phyloP scores from a whole-genome alignment of 83 land plant genomes.

The Picea abies region DNA sequence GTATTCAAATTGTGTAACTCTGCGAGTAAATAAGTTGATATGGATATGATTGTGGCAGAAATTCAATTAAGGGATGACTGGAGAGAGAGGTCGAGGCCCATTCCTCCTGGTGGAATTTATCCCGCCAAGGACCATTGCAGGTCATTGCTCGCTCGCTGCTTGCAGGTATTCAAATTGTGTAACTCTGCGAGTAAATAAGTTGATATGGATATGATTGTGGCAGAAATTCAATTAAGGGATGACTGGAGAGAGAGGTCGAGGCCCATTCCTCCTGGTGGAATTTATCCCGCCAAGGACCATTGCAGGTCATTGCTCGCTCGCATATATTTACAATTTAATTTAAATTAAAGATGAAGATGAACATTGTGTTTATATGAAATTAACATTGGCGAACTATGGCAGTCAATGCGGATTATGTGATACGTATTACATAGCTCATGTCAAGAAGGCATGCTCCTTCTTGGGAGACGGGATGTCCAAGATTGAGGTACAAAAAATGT shows the following conservation, averaged over 20 bases:
- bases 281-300: constrained; percentile 88
- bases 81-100: constrained; percentile 74
- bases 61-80: constrained; percentile 59
- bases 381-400: constrained; percentile 13
- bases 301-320: constrained; percentile 62
- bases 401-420: constrained; percentile 97
- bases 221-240: constrained; percentile 30
- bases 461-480: constrained; percentile 97
- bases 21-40: neutral
- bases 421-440: constrained; percentile 98
- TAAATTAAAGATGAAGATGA: neutral
- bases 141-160: constrained; percentile 22
- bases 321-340: neutral
- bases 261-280: constrained; percentile 81
- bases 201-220: neutral
- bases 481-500: constrained; percentile 67
- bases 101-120: constrained; percentile 77
- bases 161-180: neutral
- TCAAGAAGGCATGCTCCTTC: constrained; percentile 94
- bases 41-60: neutral
- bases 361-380: neutral
- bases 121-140: constrained; percentile 97
- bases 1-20: neutral
- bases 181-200: neutral
- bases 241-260: constrained; percentile 80